Conservation (phyloP, 108 stramenopile genomes). For the Skeletonema potamos region DNA sequence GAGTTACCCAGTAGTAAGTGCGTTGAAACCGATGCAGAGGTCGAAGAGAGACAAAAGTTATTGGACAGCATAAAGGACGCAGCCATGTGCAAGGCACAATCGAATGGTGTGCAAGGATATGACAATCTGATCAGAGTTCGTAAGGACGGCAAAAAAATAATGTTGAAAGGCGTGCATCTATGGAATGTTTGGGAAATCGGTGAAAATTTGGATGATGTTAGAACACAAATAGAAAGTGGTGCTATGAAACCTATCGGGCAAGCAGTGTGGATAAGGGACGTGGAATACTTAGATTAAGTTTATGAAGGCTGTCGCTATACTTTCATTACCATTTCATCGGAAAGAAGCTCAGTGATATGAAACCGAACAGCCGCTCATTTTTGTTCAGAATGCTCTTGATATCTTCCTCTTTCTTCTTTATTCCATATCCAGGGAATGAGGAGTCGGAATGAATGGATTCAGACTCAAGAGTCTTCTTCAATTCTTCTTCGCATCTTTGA, state of each 20-base stretch:
- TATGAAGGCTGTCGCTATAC: too few species aligned
- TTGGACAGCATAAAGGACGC: conserved; percentile 25
- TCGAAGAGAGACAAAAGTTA: conserved; percentile 30
- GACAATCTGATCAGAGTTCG: conserved; percentile 35
- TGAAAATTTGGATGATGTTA: conserved; percentile 1
- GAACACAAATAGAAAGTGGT: conserved; percentile 18
- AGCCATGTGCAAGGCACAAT: background rate
- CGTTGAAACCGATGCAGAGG: conserved; percentile 34
- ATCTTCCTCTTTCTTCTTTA: background rate
- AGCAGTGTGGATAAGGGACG: conserved; percentile 42
- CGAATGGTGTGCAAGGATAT: background rate
- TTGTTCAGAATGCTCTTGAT: background rate
- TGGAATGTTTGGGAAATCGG: conserved; percentile 29
- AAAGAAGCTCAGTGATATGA: background rate
- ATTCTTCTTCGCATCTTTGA: background rate
- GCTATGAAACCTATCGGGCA: conserved; percentile 33
- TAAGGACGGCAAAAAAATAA: conserved; percentile 36
- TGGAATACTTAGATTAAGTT: conserved; percentile 26
- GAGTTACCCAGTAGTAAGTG: conserved; percentile 35
- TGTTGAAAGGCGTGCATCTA: conserved; percentile 39
- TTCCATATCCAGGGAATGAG: background rate
- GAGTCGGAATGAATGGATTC: background rate
- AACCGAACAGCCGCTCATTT: background rate
- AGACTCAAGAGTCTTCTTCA: background rate
- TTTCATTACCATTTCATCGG: background rate